These are phyloP conservation scores for Pestalotiopsis sp. DNA, from an alignment of 2,329 filamentous ascomycete species.

Conservation along the genomic window DNA sequence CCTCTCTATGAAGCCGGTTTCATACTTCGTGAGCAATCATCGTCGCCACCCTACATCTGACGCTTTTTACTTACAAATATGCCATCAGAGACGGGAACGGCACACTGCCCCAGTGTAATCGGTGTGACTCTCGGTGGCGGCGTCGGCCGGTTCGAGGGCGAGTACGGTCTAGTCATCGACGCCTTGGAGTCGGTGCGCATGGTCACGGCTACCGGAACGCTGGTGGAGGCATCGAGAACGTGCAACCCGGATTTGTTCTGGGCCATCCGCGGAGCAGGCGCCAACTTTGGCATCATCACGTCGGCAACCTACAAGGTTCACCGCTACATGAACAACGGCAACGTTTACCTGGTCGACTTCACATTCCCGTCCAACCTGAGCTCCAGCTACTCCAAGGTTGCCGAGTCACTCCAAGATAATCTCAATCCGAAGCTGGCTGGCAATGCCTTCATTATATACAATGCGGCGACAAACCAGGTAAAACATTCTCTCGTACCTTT, in stretches of 20 bases:
- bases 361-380: conserved; percentile 1
- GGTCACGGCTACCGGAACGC: conserved; percentile 25
- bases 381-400: conserved; percentile 1
- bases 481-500: too few relatives aligned
- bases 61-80: neutral
- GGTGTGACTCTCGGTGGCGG: conserved; percentile 26
- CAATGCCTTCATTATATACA: too few relatives aligned
- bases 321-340: conserved; percentile 5
- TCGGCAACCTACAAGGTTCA: conserved; percentile 16
- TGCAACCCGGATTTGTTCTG: conserved; percentile 26
- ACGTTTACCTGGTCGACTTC: conserved; percentile 1
- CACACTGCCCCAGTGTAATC: conserved; percentile 19
- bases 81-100: conserved; percentile 16
- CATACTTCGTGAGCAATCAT: conserved; percentile 21
- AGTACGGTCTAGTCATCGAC: conserved; percentile 27
- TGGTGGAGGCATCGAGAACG: conserved; percentile 18
- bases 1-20: conserved; percentile 19
- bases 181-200: conserved; percentile 28
- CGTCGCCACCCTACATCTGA: neutral
- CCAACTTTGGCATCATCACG: conserved; percentile 27
- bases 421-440: too few relatives aligned
- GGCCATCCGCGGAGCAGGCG: conserved; percentile 27
- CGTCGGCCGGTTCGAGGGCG: conserved; percentile 21
- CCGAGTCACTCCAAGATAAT: neutral
- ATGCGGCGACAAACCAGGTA: too few relatives aligned